A percentile compares a stretch with the other conserved stretches of the same genome.
phyloP scores from a whole-genome alignment of 768 basidiomycete species.

The Auricularia sp. region DNA sequence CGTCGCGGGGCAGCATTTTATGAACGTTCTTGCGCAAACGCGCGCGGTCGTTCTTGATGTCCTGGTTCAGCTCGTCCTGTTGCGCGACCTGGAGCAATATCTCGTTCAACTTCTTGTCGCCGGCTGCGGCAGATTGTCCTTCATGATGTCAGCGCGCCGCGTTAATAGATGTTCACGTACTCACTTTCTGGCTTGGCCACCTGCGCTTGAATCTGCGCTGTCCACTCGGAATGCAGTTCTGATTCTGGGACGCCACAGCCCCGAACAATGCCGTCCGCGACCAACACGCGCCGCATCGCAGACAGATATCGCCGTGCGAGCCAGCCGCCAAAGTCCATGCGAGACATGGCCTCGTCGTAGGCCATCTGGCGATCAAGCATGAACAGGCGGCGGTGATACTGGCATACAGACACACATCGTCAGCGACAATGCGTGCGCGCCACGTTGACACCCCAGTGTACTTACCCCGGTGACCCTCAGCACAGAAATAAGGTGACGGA shows the following conservation, averaged over 20 bases:
- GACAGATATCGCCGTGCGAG: not conserved
- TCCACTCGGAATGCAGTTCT: not conserved
- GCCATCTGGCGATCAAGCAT: not conserved
- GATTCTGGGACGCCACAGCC: too few species aligned
- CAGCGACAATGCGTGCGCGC: too few species aligned
- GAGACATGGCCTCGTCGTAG: not conserved
- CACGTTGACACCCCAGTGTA: too few species aligned
- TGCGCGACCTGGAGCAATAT: not conserved
- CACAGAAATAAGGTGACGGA: conserved; percentile 26
- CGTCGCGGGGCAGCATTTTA: not conserved
- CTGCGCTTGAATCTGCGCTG: too few species aligned
- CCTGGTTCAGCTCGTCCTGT: not conserved
- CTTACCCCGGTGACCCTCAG: conserved; percentile 23
- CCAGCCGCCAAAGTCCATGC: not conserved
- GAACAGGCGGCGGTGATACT: not conserved
- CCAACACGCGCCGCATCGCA: too few species aligned
- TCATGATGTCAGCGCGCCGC: too few species aligned
- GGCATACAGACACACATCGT: too few species aligned
- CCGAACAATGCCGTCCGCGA: too few species aligned
- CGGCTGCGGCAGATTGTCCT: not conserved
- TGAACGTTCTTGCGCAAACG: not conserved
- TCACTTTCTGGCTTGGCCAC: too few species aligned
- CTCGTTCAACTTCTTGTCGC: not conserved
- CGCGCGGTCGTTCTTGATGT: not conserved
- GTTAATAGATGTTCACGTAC: too few species aligned